Base-by-base conservation (phyloP, 2,329 filamentous ascomycete genomes). In the Colletotrichum sp. region DNA sequence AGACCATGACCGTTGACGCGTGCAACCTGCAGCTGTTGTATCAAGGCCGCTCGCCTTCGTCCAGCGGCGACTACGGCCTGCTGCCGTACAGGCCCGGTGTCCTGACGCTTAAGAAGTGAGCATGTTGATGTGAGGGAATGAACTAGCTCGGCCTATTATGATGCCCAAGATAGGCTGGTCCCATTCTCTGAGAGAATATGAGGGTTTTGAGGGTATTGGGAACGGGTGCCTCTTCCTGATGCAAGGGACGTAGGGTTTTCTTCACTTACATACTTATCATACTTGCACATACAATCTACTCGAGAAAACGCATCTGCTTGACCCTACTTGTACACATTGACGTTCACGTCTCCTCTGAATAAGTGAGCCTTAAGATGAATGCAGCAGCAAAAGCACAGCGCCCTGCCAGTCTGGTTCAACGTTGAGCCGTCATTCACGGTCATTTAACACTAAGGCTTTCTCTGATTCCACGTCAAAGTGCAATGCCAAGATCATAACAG, bases 21-120 rank as follows among this genome's bases (percentile, higher is more conserved):
- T 94, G 92, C 85, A 93, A 93, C 80, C 83, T 94, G 79, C 89
- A 92, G 84, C 79, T 93, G 56, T 86, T 94, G 34, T 94, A 93
- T 82, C 92, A 94, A 83, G 92, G 92, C 26, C 83, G 85, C 12
- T 80, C 83, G 15, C 87, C 90, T 3, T 85, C 70, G 66, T 81
- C 81, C 0, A 80, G 81, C 56, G 84, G 83, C 8, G 83, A 88
- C n/a, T 93, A 94, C 79, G 85, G 86, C 76, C 34, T 77, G 4
- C 78, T 89, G 73, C 91, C 91, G 2, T 93, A 91, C 80, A 83
- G 85, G 8, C 91, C 91, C 1, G 91, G 87, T 64, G 71, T 92
- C 32, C 80, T 93, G 74, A 92, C 90, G 1, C 75, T 80, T 3
- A 58, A 61, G 21, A 34, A 30, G 13, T 68, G n/a, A 56, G 48